Evolutionary conservation across 2,329 filamentous ascomycete species (phyloP).

Genomic region (Colletotrichum karsti): DNA sequence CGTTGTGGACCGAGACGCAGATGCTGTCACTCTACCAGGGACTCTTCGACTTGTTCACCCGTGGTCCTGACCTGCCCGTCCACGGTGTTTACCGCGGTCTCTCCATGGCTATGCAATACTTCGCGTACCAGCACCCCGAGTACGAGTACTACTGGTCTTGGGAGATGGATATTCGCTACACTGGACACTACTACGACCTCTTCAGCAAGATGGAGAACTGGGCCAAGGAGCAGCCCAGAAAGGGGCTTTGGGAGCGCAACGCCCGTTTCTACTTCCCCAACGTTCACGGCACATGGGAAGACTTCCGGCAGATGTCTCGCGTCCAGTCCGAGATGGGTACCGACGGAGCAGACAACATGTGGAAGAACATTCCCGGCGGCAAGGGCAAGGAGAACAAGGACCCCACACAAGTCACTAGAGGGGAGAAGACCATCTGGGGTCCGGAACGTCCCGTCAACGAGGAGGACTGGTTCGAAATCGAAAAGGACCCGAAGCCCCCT

Average conservation of each 20-base stretch:
- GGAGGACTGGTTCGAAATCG: slow-evolving; percentile 76
- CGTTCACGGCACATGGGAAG: slow-evolving; percentile 81
- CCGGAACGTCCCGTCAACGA: slow-evolving; percentile 75
- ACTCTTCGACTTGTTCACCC: slow-evolving; percentile 78
- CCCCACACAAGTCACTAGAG: slow-evolving; percentile 37
- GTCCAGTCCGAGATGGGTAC: slow-evolving; percentile 79
- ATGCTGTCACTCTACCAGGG: slow-evolving; percentile 92
- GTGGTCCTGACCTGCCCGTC: slow-evolving; percentile 75
- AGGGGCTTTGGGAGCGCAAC: slow-evolving; percentile 84
- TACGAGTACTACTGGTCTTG: slow-evolving; percentile 95
- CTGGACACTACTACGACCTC: slow-evolving; percentile 83
- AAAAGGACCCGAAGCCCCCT: slow-evolving; percentile 78
- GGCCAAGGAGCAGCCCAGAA: slow-evolving; percentile 78
- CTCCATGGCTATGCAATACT: slow-evolving; percentile 95
- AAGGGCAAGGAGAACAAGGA: slow-evolving; percentile 42
- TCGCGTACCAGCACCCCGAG: slow-evolving; percentile 86
- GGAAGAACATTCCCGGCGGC: slow-evolving; percentile 60
- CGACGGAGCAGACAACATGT: slow-evolving; percentile 72
- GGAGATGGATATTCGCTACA: slow-evolving; percentile 94
- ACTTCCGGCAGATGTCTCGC: slow-evolving; percentile 80
- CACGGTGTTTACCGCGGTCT: slow-evolving; percentile 94
- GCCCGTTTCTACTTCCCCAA: slow-evolving; percentile 80
- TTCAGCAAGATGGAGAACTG: slow-evolving; percentile 75
- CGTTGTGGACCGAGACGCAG: slow-evolving; percentile 92
- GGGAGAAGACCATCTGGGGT: slow-evolving; percentile 82